Evolutionary conservation across 179 eudicot species (phyloP), one percentile per base, ranked within the genome.

Genomic region (Actinidia polygama): DNA sequence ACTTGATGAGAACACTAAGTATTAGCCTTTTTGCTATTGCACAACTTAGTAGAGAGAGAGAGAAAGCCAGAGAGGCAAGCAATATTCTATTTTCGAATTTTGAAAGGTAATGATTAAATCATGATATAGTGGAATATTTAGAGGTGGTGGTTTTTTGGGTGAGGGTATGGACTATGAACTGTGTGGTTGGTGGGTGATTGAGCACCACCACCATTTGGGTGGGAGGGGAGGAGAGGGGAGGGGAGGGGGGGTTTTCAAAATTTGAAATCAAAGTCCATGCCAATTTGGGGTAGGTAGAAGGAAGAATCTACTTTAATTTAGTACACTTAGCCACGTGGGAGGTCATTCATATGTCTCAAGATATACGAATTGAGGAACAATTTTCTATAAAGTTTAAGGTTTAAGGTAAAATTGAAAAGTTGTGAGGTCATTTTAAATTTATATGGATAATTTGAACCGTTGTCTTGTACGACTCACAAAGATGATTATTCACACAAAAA

Each of bases 181-280:
- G 69, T 80, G 83, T 75, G 75, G 85, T 30, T 69, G 75, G 75
- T 70, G 50, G 82, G 75, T 72, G 62, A 83, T 83, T 83, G 82
- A 78, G 57, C 53, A 76, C 49, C 62, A 71, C 30, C 55, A 46
- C 12, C 26, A 21, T 7, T 46, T 9, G 24, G 14, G 69, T 21
- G 10, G 30, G 49, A 19, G 10, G 30, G 79, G 82, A 77, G 44
- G 53, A 53, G 26, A 58, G 74, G 72, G 66, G n/a, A n/a, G n/a
- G n/a, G n/a, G n/a, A n/a, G 10, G 36, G 50, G 15, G 51, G 54
- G 79, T 53, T 51, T 73, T 83, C 75, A 73, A 83, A 83, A 12
- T 84, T 84, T 84, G 79, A 84, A 84, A 79, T 73, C 67, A 63
- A 84, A 54, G 4, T 53, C 4, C 11, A 1, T 71, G 80, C 59